Conservation (phyloP, 2,329 filamentous ascomycete genomes). For the Claviceps capensis region DNA sequence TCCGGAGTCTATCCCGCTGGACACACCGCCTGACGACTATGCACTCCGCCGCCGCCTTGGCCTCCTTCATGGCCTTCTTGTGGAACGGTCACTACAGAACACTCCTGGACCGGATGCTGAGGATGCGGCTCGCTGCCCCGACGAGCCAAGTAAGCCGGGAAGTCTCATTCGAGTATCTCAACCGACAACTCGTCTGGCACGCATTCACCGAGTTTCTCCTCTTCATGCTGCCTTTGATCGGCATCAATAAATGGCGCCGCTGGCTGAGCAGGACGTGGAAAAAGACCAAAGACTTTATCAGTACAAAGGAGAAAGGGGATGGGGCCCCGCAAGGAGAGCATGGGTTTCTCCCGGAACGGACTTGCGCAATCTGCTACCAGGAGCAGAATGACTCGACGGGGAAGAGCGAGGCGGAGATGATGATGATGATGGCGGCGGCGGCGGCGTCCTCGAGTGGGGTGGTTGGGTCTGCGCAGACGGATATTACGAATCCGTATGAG, state of each 20-base stretch:
- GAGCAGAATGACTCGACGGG: constrained; percentile 62
- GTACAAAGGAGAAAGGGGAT: constrained; percentile 31
- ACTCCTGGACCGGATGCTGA: constrained; percentile 69
- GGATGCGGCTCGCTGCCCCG: constrained; percentile 72
- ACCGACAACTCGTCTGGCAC: constrained; percentile 96
- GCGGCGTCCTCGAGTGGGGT: constrained; percentile 56
- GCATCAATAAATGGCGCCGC: constrained; percentile 81
- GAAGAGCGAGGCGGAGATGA: constrained; percentile 48
- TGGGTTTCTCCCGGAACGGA: constrained; percentile 77
- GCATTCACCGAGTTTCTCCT: constrained; percentile 99
- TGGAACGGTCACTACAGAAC: constrained; percentile 86
- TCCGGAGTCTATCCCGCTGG: constrained; percentile 49
- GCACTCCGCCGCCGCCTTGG: constrained; percentile 70
- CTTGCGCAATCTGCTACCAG: constrained; percentile 93
- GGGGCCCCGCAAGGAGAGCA: constrained; percentile 56
- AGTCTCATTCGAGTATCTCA: constrained; percentile 94
- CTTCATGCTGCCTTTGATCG: constrained; percentile 91
- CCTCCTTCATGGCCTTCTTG: constrained; percentile 82
- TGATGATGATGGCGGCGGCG: constrained; percentile 60
- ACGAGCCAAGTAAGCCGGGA: constrained; percentile 78
- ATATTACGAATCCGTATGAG: constrained; percentile 94
- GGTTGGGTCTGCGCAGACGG: constrained; percentile 76
- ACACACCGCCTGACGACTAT: constrained; percentile 56
- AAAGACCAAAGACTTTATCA: constrained; percentile 55
- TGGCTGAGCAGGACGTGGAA: constrained; percentile 84